phyloP scores from a whole-genome alignment of 2,329 filamentous ascomycete genomes.

The Venturia aucupariae region DNA sequence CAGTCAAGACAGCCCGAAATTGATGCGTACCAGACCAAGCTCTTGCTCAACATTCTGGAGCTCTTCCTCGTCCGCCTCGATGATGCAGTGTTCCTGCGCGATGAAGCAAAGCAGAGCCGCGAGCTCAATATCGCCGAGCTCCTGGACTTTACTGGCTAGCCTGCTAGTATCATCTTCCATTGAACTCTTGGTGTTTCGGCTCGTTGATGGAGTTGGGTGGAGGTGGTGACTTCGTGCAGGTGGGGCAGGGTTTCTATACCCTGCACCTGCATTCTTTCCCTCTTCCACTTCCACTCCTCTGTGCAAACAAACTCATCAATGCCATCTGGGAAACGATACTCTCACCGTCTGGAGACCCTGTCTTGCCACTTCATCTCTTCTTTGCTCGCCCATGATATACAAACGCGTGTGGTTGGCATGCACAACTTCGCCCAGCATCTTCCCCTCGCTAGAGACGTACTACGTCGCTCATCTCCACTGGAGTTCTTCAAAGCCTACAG shows the following conservation, averaged over 20 bases:
- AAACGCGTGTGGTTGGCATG: background rate
- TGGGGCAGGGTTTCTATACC: background rate
- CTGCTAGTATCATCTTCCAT: conserved; percentile 14
- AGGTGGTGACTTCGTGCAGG: background rate
- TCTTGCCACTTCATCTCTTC: background rate
- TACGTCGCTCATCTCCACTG: background rate
- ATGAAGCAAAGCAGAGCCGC: conserved; percentile 75
- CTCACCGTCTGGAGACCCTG: background rate
- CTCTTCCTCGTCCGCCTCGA: conserved; percentile 57
- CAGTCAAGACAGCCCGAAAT: conserved; percentile 13
- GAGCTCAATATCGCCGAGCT: conserved; percentile 78
- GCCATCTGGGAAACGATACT: background rate
- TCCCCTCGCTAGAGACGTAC: background rate
- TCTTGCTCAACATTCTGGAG: conserved; percentile 65
- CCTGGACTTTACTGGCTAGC: conserved; percentile 56
- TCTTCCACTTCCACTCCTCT: background rate
- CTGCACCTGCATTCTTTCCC: background rate
- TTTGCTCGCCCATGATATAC: background rate
- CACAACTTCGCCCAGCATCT: background rate
- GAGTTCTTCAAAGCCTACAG: background rate
- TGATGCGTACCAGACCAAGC: conserved; percentile 33
- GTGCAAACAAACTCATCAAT: background rate
- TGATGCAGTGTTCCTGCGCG: conserved; percentile 77
- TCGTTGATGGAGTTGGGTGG: background rate
- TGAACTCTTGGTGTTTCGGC: background rate